Evolutionary conservation across 331 rosid species (phyloP).

Genomic region (Spiraea crenata): DNA sequence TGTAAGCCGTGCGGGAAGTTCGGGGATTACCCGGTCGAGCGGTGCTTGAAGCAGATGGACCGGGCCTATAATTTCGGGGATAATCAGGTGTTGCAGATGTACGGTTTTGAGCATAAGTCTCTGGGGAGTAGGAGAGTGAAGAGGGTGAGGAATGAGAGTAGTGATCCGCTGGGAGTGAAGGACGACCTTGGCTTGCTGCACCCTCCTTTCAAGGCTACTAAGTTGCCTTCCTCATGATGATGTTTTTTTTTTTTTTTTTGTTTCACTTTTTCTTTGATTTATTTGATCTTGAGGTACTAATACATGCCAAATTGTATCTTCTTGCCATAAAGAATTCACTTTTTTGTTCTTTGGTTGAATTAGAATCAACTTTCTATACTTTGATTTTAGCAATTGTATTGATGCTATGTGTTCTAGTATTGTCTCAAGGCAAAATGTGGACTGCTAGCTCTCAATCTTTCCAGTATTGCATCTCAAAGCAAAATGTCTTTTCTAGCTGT

Average conservation of each 20-base stretch:
- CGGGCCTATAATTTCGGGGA: constrained; percentile 88
- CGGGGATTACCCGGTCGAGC: constrained; percentile 86
- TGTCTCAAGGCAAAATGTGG: too few relatives aligned
- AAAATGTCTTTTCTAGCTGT: too few relatives aligned
- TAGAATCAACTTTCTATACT: constrained; percentile 16
- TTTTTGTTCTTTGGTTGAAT: constrained; percentile 17
- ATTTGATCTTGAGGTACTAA: constrained; percentile 1
- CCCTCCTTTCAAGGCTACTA: constrained; percentile 73
- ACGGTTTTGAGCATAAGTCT: constrained; percentile 70
- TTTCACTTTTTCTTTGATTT: background rate
- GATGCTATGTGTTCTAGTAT: too few relatives aligned
- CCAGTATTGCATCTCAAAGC: too few relatives aligned
- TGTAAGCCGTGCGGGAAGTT: constrained; percentile 94
- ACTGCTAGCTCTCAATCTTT: too few relatives aligned
- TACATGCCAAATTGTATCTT: constrained; percentile 19
- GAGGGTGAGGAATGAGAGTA: constrained; percentile 69
- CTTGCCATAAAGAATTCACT: background rate
- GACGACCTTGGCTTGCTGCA: constrained; percentile 96
- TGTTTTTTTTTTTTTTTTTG: background rate
- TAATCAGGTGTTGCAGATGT: constrained; percentile 82
- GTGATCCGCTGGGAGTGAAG: constrained; percentile 62
- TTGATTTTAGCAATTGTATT: too few relatives aligned
- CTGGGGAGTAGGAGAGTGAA: constrained; percentile 65
- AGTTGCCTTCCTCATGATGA: constrained; percentile 37
- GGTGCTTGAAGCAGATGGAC: constrained; percentile 88